These are phyloP conservation scores for Boechera retrofracta DNA, from an alignment of 345 rosid genomes.

Conservation along the genomic window DNA sequence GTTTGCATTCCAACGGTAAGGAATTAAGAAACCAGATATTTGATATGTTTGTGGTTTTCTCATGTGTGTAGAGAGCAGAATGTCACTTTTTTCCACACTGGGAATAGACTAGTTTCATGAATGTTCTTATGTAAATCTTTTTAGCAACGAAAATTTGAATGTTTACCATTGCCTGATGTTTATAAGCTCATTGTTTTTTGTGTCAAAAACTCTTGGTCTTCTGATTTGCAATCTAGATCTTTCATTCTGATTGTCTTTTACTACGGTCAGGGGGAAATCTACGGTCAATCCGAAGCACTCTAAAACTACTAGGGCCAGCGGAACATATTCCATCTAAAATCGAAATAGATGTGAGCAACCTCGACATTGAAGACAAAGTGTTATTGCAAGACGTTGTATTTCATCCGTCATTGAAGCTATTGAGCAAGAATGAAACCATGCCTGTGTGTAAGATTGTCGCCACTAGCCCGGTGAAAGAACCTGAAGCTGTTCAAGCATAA, in stretches of 20 bases:
- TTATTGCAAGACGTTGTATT: conserved; percentile 61
- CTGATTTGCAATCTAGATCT: neutral
- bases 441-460: conserved; percentile 82
- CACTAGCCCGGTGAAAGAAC: conserved; percentile 46
- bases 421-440: conserved; percentile 71
- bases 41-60: neutral
- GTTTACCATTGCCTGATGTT: neutral
- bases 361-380: conserved; percentile 76
- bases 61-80: neutral
- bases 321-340: conserved; percentile 82
- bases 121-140: neutral
- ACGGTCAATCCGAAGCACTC: conserved; percentile 53
- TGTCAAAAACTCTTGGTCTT: neutral
- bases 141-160: neutral
- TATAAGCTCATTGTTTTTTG: neutral
- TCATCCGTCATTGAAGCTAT: conserved; percentile 75
- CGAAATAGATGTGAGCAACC: conserved; percentile 83
- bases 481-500: conserved; percentile 42
- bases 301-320: conserved; percentile 68
- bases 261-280: conserved; percentile 68
- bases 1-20: neutral
- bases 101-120: neutral
- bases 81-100: neutral
- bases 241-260: neutral
- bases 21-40: neutral